Evolutionary conservation across 495 filamentous ascomycete genomes (phyloP).

Genomic region (Penicillium arizonense): DNA sequence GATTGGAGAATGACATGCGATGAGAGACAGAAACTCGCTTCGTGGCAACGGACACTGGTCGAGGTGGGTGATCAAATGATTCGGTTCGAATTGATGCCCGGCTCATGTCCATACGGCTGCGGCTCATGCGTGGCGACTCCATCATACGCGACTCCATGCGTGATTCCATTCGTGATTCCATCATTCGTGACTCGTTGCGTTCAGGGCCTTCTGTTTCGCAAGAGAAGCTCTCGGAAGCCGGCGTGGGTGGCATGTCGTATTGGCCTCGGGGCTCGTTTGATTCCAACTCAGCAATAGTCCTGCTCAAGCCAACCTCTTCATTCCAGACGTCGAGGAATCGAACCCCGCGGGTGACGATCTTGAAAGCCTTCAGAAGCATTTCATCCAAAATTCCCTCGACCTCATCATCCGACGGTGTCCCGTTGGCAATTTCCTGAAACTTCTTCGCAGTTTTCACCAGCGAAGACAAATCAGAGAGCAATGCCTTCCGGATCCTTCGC

Average conservation of each 20-base stretch:
- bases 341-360: conserved; percentile 87
- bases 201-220: conserved; percentile 23
- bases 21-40: conserved; percentile 58
- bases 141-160: not conserved
- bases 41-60: conserved; percentile 35
- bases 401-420: conserved; percentile 51
- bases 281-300: conserved; percentile 61
- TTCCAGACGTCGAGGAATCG: conserved; percentile 89
- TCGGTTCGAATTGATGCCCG: conserved; percentile 40
- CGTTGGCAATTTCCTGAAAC: conserved; percentile 63
- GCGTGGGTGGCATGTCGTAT: conserved; percentile 63
- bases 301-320: conserved; percentile 65
- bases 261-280: conserved; percentile 23
- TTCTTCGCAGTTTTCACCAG: conserved; percentile 84
- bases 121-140: conserved; percentile 28
- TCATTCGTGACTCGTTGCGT: conserved; percentile 28
- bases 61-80: conserved; percentile 27
- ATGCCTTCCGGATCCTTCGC: conserved; percentile 75
- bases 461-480: conserved; percentile 85
- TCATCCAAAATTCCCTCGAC: conserved; percentile 82
- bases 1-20: conserved; percentile 51
- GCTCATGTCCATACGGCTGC: conserved; percentile 39
- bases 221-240: conserved; percentile 58
- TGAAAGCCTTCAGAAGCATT: conserved; percentile 90
- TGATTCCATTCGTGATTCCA: conserved; percentile 6